Evolutionary conservation across 2,329 filamentous ascomycete genomes (phyloP), one percentile per base, ranked within the genome.

Genomic region (Colletotrichum sp.): DNA sequence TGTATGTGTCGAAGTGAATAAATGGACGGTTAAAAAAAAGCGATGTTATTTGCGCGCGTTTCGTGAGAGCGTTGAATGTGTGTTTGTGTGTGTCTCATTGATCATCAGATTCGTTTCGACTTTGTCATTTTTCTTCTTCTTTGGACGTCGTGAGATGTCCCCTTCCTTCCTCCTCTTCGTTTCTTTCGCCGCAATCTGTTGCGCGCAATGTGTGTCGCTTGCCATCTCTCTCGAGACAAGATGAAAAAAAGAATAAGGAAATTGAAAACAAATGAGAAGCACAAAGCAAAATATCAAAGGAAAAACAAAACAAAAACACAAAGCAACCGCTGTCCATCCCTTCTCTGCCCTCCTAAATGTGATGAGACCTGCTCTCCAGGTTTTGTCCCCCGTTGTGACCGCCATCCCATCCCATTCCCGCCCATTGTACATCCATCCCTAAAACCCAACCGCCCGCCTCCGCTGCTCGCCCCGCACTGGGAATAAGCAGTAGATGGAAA

Each of bases 401-500:
- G 9, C 27, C 30, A 18, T 36, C 55, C 22, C 13, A 18, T 25
- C 32, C 60, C 61, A 66, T 28, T 22, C 36, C 62, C 16, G 30
- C 28, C 58, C 67, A 60, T 71, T 72, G 71, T 74, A 77, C 62
- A 71, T 48, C 71, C 67, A 52, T 36, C 30, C 58, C 71, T 43
- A 52, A 52, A 22, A 52, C 43, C 75, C 43, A 16, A 55, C 43
- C 65, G 18, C 39, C 64, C 64, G 43, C 27, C 62, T 43, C 25
- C 67, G 52, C 75, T 25, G 34, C 30, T 58, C 64, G 28, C 62
- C 58, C 56, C 32, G 55, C 34, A 67, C 52, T 43, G 60, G 43
- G 62, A 80, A 79, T 76, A 71, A 72, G 70, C 65, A 77, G 68
- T 70, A 77, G 71, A 78, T 79, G 43, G 43, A 52, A 22, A 48